A percentile compares a stretch with the other conserved stretches of the same genome.
Evolutionary conservation across 2,329 filamentous ascomycete species (phyloP).

Genomic region (Fusarium sp.): DNA sequence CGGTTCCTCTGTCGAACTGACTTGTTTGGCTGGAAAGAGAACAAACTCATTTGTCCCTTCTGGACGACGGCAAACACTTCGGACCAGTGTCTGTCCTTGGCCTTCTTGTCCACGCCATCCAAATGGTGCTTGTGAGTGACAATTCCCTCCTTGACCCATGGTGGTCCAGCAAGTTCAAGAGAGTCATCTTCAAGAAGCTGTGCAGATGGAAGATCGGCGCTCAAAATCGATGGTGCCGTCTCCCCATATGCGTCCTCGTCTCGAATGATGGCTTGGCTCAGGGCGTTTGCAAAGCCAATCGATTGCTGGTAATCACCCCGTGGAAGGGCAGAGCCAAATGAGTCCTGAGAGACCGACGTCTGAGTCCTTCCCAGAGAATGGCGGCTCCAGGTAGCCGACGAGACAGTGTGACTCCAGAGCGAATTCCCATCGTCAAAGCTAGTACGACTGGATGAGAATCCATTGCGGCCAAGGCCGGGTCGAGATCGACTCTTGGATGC

Average conservation of each 20-base stretch:
- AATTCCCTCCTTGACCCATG: conserved; percentile 97
- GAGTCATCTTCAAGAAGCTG: conserved; percentile 90
- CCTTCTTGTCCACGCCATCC: conserved; percentile 86
- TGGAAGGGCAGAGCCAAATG: conserved; percentile 78
- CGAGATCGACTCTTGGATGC: conserved; percentile 85
- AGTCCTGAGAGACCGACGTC: conserved; percentile 91
- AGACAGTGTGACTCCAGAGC: conserved; percentile 83
- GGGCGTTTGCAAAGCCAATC: conserved; percentile 94
- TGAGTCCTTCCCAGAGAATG: conserved; percentile 91
- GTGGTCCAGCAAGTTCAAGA: conserved; percentile 88
- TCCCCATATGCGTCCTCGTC: conserved; percentile 73
- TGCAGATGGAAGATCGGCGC: conserved; percentile 65
- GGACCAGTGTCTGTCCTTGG: conserved; percentile 92
- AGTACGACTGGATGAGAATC: conserved; percentile 87
- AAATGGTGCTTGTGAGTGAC: conserved; percentile 96
- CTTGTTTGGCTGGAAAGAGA: conserved; percentile 88
- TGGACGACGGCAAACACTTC: conserved; percentile 97
- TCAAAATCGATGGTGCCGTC: conserved; percentile 58
- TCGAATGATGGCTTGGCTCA: conserved; percentile 95
- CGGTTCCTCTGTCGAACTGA: conserved; percentile 73
- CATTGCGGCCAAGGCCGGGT: conserved; percentile 74
- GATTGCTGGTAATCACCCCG: conserved; percentile 90
- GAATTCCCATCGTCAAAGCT: conserved; percentile 92
- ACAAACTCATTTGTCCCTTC: conserved; percentile 91
- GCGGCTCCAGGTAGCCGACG: conserved; percentile 95